Evolutionary conservation across 208 protist species (phyloP).

Genomic region (Histomonas meleagridis): DNA sequence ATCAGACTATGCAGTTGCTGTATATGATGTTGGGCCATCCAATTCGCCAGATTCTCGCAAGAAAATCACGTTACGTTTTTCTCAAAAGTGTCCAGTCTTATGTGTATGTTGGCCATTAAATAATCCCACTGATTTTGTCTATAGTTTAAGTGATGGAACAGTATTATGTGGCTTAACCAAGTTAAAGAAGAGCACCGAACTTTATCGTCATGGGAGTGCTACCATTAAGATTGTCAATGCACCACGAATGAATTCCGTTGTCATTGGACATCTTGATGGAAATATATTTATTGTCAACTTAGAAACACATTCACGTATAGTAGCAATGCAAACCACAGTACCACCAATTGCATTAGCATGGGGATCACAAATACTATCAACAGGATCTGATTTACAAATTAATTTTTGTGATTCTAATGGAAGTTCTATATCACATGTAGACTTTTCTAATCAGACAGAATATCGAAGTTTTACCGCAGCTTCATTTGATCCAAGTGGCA

Average conservation of each 20-base stretch:
- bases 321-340: neutral
- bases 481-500: neutral
- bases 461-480: neutral
- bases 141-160: neutral
- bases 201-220: neutral
- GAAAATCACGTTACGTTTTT: neutral
- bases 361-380: neutral
- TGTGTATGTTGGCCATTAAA: constrained; percentile 6
- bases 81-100: neutral
- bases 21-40: constrained; percentile 16
- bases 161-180: neutral
- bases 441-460: constrained; percentile 23
- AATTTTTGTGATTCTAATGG: neutral
- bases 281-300: neutral
- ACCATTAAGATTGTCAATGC: neutral
- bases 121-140: neutral
- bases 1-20: constrained; percentile 2
- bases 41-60: neutral
- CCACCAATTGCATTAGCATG: neutral
- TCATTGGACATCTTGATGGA: constrained; percentile 32
- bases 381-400: neutral
- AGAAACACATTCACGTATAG: neutral
- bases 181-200: neutral
- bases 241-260: neutral
- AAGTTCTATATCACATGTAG: neutral